A percentile compares a stretch with the other conserved stretches of the same genome.
phyloP scores from a whole-genome alignment of 2,329 filamentous ascomycete genomes.

The Nemania serpens region DNA sequence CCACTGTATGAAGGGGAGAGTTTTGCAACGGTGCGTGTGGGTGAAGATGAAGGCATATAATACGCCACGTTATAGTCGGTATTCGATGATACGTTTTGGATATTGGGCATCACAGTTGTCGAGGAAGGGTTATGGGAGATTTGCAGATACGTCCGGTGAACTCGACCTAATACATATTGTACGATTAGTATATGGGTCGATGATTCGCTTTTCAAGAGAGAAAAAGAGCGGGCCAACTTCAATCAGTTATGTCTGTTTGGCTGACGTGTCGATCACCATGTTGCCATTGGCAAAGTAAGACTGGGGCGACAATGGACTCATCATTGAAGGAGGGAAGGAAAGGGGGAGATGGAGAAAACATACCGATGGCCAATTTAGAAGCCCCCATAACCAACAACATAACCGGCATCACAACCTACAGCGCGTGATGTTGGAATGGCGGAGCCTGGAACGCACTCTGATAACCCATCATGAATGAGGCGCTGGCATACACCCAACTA shows the following conservation, averaged over 20 bases:
- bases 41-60: constrained; percentile 17
- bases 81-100: constrained; percentile 52
- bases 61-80: constrained; percentile 50
- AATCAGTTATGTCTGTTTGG: constrained; percentile 55
- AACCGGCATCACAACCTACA: too few relatives aligned
- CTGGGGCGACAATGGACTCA: constrained; percentile 64
- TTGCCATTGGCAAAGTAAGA: constrained; percentile 49
- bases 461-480: not conserved
- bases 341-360: constrained; percentile 13
- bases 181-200: constrained; percentile 26
- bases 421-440: too few relatives aligned
- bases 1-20: not conserved
- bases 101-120: constrained; percentile 46
- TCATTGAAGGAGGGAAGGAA: constrained; percentile 46
- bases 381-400: not conserved
- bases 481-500: not conserved
- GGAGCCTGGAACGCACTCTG: too few relatives aligned
- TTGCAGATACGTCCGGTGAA: not conserved
- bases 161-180: constrained; percentile 1
- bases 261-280: constrained; percentile 62
- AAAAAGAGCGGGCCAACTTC: constrained; percentile 14
- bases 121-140: not conserved
- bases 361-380: constrained; percentile 23
- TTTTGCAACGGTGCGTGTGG: not conserved
- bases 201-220: not conserved